Conservation (phyloP, 495 filamentous ascomycete species). For the Lasiosphaeria hispida region DNA sequence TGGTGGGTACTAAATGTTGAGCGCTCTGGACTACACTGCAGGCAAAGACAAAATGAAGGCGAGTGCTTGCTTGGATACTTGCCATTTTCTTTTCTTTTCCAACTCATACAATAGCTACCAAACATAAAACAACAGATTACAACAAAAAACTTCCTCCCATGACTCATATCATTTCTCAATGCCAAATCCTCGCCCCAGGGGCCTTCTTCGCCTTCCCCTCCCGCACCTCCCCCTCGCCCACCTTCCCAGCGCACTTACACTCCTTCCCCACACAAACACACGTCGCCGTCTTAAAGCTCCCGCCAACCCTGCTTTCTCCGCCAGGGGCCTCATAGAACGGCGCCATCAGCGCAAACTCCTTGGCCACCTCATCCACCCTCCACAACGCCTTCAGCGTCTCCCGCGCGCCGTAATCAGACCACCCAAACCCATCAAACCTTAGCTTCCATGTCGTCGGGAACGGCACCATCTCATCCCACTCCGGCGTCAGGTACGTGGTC, state of each 20-base stretch:
- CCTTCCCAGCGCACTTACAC: neutral
- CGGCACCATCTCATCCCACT: constrained; percentile 22
- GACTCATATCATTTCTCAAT: too few relatives aligned
- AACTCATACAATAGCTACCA: too few relatives aligned
- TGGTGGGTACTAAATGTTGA: too few relatives aligned
- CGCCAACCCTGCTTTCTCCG: constrained; percentile 3
- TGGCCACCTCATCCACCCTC: neutral
- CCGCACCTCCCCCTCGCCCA: neutral
- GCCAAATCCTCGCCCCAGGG: too few relatives aligned
- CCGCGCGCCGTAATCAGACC: constrained; percentile 14
- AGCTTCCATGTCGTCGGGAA: constrained; percentile 24
- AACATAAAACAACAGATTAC: too few relatives aligned
- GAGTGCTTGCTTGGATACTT: too few relatives aligned
- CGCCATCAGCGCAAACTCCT: constrained; percentile 11
- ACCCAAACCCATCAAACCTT: constrained; percentile 17
- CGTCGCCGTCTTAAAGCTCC: neutral
- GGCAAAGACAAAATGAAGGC: too few relatives aligned
- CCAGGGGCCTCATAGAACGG: constrained; percentile 14
- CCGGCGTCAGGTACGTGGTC: constrained; percentile 17
- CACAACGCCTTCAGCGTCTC: neutral
- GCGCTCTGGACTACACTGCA: too few relatives aligned
- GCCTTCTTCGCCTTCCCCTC: neutral
- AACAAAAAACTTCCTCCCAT: too few relatives aligned
- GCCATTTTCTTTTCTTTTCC: too few relatives aligned
- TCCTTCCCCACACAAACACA: neutral